Percentiles rank a stretch among this genome's conserved stretches.
These are phyloP conservation scores for Fusarium secorum DNA, from an alignment of 2,329 filamentous ascomycete genomes.

Conservation along the genomic window DNA sequence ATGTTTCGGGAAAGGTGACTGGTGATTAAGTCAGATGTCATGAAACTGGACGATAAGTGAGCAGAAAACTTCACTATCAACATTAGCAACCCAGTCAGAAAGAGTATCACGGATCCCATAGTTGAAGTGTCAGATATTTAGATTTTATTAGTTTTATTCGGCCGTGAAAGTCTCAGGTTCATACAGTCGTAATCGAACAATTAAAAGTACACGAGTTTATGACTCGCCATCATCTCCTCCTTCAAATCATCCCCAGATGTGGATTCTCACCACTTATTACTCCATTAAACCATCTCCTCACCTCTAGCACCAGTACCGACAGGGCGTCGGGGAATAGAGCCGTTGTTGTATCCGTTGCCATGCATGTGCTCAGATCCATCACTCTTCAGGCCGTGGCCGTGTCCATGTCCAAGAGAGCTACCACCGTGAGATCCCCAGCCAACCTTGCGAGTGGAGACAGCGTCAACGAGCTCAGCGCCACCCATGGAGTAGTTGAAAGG, in stretches of 20 bases:
- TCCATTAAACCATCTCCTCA: slow-evolving; percentile 28
- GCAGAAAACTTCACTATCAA: background rate
- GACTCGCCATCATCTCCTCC: background rate
- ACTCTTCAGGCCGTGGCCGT: slow-evolving; percentile 16
- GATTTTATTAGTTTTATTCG: background rate
- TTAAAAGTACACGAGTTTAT: background rate
- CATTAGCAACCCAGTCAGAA: fast-evolving
- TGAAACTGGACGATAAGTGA: background rate
- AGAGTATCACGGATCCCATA: background rate
- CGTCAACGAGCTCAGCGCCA: slow-evolving; percentile 58
- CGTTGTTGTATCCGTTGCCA: slow-evolving; percentile 6
- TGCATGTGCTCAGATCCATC: slow-evolving; percentile 28
- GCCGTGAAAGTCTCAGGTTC: slow-evolving; percentile 10
- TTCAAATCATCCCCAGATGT: no score
- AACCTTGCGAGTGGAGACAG: slow-evolving; percentile 65
- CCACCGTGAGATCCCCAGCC: slow-evolving; percentile 60
- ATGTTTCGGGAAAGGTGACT: fast-evolving
- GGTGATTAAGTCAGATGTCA: background rate
- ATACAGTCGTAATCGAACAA: slow-evolving; percentile 2
- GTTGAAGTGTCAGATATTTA: background rate
- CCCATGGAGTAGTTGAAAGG: slow-evolving; percentile 61
- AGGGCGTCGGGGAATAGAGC: slow-evolving; percentile 32
- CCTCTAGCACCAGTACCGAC: slow-evolving; percentile 9
- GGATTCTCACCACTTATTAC: background rate
- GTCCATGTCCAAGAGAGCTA: slow-evolving; percentile 4